Conservation (phyloP, 495 filamentous ascomycete species). For the Immersiella caudata region DNA sequence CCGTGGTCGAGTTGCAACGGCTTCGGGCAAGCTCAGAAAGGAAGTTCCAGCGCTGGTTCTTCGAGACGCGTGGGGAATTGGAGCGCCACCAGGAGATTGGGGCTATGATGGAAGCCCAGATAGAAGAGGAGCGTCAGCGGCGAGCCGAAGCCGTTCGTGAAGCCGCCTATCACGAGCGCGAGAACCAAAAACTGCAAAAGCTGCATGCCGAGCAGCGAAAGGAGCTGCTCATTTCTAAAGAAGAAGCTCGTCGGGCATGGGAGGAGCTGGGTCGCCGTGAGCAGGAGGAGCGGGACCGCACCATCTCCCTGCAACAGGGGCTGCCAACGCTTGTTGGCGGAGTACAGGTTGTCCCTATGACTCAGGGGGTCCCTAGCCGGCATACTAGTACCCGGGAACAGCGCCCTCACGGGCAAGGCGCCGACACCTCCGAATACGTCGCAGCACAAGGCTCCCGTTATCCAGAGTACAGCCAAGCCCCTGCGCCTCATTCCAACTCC, state of each 20-base stretch:
- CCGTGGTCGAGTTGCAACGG: conserved; percentile 95
- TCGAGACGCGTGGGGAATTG: conserved; percentile 85
- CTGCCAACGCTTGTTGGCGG: conserved; percentile 87
- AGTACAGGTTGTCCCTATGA: conserved; percentile 96
- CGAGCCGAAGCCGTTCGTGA: conserved; percentile 66
- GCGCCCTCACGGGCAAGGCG: conserved; percentile 42
- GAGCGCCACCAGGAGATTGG: conserved; percentile 85
- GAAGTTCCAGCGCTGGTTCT: conserved; percentile 99
- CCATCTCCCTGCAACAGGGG: conserved; percentile 80
- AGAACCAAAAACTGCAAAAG: conserved; percentile 70
- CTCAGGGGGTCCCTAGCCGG: conserved; percentile 70
- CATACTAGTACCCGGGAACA: conserved; percentile 55
- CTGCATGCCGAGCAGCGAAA: conserved; percentile 82
- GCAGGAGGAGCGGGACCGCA: conserved; percentile 94
- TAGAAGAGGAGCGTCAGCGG: conserved; percentile 72
- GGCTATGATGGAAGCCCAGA: conserved; percentile 71
- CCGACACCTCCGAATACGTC: conserved; percentile 43
- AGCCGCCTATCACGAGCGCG: conserved; percentile 64
- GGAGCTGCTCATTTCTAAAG: conserved; percentile 91
- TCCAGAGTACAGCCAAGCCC: conserved; percentile 45
- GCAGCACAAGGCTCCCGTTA: conserved; percentile 39
- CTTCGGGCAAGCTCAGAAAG: conserved; percentile 92
- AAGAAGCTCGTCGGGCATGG: conserved; percentile 95
- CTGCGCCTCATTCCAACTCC: conserved; percentile 37
- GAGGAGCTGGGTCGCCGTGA: conserved; percentile 93